These are phyloP conservation scores for Melastoma malabathricum DNA, from an alignment of 345 rosid species.

Conservation along the genomic window DNA sequence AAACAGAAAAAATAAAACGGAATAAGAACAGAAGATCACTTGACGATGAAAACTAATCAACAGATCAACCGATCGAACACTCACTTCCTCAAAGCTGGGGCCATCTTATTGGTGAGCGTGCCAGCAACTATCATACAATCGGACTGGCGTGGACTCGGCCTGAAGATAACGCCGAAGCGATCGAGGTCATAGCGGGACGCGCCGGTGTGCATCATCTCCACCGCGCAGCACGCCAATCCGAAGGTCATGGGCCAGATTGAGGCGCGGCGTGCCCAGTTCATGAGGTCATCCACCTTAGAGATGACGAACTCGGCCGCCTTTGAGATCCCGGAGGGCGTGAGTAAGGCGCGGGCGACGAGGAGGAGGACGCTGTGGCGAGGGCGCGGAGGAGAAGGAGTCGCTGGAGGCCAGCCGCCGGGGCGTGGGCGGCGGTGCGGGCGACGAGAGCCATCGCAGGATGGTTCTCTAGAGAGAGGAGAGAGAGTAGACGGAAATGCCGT, in stretches of 20 bases:
- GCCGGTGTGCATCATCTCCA: constrained; percentile 99
- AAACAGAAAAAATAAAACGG: neutral
- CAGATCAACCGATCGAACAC: constrained; percentile 6
- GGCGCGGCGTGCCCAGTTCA: constrained; percentile 92
- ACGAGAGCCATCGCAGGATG: constrained; percentile 20
- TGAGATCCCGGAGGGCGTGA: constrained; percentile 50
- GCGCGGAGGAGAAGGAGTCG: no score
- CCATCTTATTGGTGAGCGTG: constrained; percentile 98
- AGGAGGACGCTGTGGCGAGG: no score
- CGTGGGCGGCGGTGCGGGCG: constrained; percentile 26
- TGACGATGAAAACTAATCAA: neutral
- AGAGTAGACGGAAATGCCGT: neutral
- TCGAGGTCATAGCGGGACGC: constrained; percentile 97
- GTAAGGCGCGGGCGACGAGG: constrained; percentile 44
- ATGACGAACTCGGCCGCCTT: constrained; percentile 86
- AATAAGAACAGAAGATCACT: neutral
- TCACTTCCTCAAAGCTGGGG: constrained; percentile 97
- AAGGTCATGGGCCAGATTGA: constrained; percentile 99
- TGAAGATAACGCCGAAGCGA: constrained; percentile 81
- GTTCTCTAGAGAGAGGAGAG: constrained; percentile 7
- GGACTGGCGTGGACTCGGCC: constrained; percentile 98
- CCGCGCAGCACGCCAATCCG: constrained; percentile 98
- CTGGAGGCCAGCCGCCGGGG: constrained; percentile 8
- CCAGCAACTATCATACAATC: constrained; percentile 99
- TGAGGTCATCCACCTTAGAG: constrained; percentile 85